Conservation (phyloP, 345 rosid species). For the Kandelia obovata region DNA sequence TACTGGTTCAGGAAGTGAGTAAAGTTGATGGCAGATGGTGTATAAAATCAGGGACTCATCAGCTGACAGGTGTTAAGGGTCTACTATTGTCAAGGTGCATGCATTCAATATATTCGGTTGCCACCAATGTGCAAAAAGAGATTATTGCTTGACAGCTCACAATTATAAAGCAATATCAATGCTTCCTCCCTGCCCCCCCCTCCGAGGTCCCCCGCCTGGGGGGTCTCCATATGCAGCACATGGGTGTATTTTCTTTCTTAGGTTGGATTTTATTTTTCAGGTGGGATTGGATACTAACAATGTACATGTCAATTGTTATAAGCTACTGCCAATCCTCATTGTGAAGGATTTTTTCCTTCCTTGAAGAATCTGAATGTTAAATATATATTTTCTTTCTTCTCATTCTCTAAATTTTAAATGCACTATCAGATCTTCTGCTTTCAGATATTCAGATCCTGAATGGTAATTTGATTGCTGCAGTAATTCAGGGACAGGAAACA, state of each 20-base stretch:
- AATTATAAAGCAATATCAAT: background rate
- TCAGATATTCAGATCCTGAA: conserved; percentile 26
- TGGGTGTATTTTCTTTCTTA: too few relatives aligned
- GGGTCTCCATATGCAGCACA: too few relatives aligned
- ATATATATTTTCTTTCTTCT: background rate
- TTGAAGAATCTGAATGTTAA: background rate
- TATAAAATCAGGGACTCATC: conserved; percentile 54
- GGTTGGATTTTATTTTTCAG: too few relatives aligned
- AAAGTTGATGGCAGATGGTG: conserved; percentile 83
- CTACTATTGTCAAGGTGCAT: conserved; percentile 74
- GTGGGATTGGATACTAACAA: too few relatives aligned
- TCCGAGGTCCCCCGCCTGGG: too few relatives aligned
- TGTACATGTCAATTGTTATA: too few relatives aligned
- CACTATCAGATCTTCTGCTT: conserved; percentile 5
- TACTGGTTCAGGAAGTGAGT: conserved; percentile 51
- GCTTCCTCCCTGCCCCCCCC: too few relatives aligned
- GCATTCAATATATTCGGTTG: conserved; percentile 8
- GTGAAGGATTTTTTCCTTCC: background rate
- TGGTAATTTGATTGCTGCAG: conserved; percentile 46
- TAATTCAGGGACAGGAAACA: conserved; percentile 72
- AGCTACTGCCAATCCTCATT: background rate
- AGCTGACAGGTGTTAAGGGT: conserved; percentile 50
- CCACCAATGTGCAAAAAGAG: background rate
- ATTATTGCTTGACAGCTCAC: background rate
- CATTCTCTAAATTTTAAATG: background rate